Evolutionary conservation across 2,329 filamentous ascomycete species (phyloP), one percentile per base, ranked within the genome.

Genomic region (Colletotrichum orchidophilum): DNA sequence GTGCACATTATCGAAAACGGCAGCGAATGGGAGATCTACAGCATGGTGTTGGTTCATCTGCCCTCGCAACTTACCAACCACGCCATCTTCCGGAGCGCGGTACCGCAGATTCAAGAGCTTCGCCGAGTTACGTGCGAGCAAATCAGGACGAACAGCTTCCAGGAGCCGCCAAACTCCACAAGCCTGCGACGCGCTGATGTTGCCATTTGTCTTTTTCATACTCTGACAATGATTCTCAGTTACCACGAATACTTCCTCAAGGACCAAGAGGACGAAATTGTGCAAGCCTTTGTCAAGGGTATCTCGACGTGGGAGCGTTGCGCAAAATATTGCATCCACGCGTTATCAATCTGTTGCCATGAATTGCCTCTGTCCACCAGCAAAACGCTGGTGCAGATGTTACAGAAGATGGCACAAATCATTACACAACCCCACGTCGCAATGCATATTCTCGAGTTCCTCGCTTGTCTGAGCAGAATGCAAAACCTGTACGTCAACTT

Each of bases 391-490:
- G 93, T 96, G 55, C 93, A 91, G 55, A 94, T 98, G 75, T 86
- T 99, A 66, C 93, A 95, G 77, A 96, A 94, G 79, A 97, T 99
- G 94, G 93, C 95, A 1, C 94, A 95, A 76, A 97, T 98, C 77
- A 97, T 99, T 77, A 98, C 96, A 1, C 95, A 97, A 77, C 92
- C 94, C 7, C 91, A 95, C 67, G 93, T 98, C 42, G 95, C 96
- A 11, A 93, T 98, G 72, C 96, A 99, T 78, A 97, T 99, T 72
- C 86, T 99, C 60, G 96, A 99, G 78, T 98, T 99, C 77, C 85
- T 99, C n/a, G 93, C 94, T 11, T 92, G 94, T 60, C 87, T 99
- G 31, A 95, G 95, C 63, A 92, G 96, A 42, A 85, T 98, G 69
- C 94, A 94, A 11, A 90, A 94, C 72, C 87, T 98, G 1, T 97